phyloP scores from a whole-genome alignment of 192 early-diverging fungal genomes.

The Gamsiella multidivaricata region DNA sequence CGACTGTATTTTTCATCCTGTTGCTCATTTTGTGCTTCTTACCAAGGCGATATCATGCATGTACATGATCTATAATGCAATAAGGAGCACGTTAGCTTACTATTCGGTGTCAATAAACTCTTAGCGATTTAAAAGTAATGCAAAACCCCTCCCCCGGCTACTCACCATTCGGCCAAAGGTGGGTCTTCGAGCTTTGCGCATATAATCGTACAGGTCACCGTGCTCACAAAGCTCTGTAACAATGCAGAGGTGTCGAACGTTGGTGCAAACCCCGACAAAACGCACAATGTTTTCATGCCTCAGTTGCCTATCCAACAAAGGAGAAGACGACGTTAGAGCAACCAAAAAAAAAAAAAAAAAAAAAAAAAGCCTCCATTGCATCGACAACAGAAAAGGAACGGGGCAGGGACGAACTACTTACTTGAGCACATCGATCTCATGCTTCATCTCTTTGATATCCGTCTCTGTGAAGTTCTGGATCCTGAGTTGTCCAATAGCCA shows the following conservation, averaged over 20 bases:
- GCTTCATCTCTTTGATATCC: constrained; percentile 78
- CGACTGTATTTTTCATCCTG: too few relatives aligned
- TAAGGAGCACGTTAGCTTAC: not conserved
- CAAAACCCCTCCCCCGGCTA: too few relatives aligned
- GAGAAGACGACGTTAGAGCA: not conserved
- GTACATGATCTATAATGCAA: constrained; percentile 70
- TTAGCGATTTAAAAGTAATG: too few relatives aligned
- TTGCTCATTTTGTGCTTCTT: constrained; percentile 2
- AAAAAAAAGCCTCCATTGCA: not conserved
- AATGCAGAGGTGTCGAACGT: constrained; percentile 73
- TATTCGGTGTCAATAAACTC: too few relatives aligned
- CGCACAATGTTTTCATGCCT: constrained; percentile 80
- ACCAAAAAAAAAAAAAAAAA: not conserved
- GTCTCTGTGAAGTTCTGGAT: constrained; percentile 74
- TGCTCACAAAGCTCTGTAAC: constrained; percentile 80
- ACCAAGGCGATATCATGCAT: constrained; percentile 82
- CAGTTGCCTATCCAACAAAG: constrained; percentile 63
- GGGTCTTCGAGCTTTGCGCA: constrained; percentile 70
- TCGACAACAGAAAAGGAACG: too few relatives aligned
- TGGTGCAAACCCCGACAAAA: constrained; percentile 80
- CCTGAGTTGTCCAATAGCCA: constrained; percentile 78
- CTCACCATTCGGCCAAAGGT: constrained; percentile 68
- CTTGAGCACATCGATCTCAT: constrained; percentile 83
- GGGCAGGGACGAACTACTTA: constrained; percentile 39
- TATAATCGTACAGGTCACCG: constrained; percentile 81